Evolutionary conservation across 1,139 yeast species (phyloP).

Genomic region (Lodderomyces metapsilosis): DNA sequence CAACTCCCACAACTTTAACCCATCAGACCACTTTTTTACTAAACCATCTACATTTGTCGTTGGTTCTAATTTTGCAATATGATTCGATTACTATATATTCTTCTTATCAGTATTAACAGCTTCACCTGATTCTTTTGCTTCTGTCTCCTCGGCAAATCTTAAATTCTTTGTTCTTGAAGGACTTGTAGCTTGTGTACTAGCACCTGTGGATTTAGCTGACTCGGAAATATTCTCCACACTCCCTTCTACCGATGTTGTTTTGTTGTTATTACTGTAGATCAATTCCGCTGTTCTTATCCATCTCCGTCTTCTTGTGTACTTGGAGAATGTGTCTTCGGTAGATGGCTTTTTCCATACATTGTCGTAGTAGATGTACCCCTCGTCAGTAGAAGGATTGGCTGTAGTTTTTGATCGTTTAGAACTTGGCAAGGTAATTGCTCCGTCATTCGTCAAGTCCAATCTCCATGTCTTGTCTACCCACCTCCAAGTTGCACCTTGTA

Average conservation of each 20-base stretch:
- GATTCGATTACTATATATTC: conserved; percentile 11
- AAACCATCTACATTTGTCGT: too few relatives aligned
- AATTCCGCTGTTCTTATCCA: conserved; percentile 96
- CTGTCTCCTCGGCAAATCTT: conserved; percentile 36
- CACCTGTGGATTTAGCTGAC: conserved; percentile 9
- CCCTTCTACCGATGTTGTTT: conserved; percentile 11
- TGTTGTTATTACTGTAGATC: conserved; percentile 37
- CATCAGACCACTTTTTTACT: conserved; percentile 5
- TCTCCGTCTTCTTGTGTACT: conserved; percentile 89
- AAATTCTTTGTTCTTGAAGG: conserved; percentile 30
- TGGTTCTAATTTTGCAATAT: too few relatives aligned
- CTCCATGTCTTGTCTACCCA: conserved; percentile 96
- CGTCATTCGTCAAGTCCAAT: conserved; percentile 84
- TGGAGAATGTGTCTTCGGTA: conserved; percentile 83
- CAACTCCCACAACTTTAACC: neutral
- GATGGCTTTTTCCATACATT: conserved; percentile 93
- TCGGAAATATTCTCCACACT: conserved; percentile 13
- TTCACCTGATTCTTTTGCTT: conserved; percentile 1
- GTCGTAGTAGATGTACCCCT: conserved; percentile 85
- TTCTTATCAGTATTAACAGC: conserved; percentile 11
- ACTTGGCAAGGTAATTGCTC: conserved; percentile 69
- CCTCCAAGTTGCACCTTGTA: conserved; percentile 73
- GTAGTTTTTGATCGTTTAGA: conserved; percentile 65
- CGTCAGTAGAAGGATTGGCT: conserved; percentile 75
- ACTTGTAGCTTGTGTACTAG: conserved; percentile 7